Base-by-base conservation (phyloP, 23 red algal genomes). In the Gracilaria vermiculophylla region DNA sequence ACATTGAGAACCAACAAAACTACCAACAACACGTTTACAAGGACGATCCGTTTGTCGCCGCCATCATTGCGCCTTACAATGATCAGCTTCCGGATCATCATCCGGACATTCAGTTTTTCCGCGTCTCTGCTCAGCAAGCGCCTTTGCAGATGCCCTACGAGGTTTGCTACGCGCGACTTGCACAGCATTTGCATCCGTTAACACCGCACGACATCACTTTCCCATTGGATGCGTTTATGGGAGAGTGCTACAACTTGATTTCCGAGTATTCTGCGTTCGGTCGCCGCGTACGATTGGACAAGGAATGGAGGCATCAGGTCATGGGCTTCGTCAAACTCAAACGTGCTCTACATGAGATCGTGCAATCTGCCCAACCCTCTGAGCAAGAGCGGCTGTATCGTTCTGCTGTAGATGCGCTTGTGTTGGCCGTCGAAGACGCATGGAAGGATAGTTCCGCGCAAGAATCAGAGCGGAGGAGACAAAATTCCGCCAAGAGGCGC, bases 1-100 rank as follows among this genome's bases (percentile, higher is more conserved):
- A 96, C 49, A 72, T 96, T 39, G 82, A 91, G 51, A 92, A 92
- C 64, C 94, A 96, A 60, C 70, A 54, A 12, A 92, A 86, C 27
- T 91, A 92, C 28, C 94, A 96, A 33, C 47, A 75, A 35, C 62
- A 78, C 28, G 62, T 96, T 15, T 89, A 73, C 55, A 76, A 77
- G 50, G 67, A 62, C 21, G 35, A 60, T 31, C 85, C 85, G 29
- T 78, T 77, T 78, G 85, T 89, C 2, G 85, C 67, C 2, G 85
- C 67, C 37, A 89, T 89, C 53, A 66, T 76, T 61, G 69, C 85
- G 3, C 85, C 85, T 21, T 89, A 61, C 39, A 77, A 78, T 23
- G 70, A 76, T 20, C 31, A 89, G 8, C 56, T 89, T 39, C 69
- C 85, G 14, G 85, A 89, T 49, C 70, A 76, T 54, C 21, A 27